phyloP scores from a whole-genome alignment of 495 filamentous ascomycete species.

The Lepraria neglecta region DNA sequence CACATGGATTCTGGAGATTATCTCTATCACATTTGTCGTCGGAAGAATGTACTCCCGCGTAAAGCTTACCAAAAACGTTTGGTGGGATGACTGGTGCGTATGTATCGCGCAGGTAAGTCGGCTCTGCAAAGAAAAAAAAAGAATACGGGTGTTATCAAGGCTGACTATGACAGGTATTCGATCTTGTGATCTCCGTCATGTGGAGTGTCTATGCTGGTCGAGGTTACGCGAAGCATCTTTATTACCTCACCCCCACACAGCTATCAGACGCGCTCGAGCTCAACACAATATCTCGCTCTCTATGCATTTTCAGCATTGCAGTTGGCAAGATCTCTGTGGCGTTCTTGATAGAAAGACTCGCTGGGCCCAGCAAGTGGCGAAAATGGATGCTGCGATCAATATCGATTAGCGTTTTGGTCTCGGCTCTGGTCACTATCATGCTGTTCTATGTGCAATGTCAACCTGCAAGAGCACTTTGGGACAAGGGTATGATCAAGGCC shows the following conservation, averaged over 20 bases:
- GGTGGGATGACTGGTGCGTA: constrained; percentile 49
- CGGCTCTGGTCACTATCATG: constrained; percentile 39
- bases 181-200: constrained; percentile 26
- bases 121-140: background rate
- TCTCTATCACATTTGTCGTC: constrained; percentile 34
- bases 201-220: constrained; percentile 27
- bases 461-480: constrained; percentile 40
- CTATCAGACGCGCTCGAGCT: constrained; percentile 29
- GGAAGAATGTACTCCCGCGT: constrained; percentile 45
- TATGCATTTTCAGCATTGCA: constrained; percentile 26
- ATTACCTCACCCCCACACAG: constrained; percentile 27
- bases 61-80: constrained; percentile 40
- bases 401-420: constrained; percentile 29
- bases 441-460: constrained; percentile 40
- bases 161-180: constrained; percentile 22
- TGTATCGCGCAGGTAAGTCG: constrained; percentile 37
- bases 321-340: constrained; percentile 28
- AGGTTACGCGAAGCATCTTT: constrained; percentile 33
- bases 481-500: constrained; percentile 28
- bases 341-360: constrained; percentile 25
- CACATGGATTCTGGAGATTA: constrained; percentile 34
- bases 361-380: constrained; percentile 18
- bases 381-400: constrained; percentile 25
- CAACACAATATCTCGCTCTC: constrained; percentile 31
- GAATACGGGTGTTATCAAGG: background rate